Percentiles rank a stretch among this genome's conserved stretches.
phyloP scores from a whole-genome alignment of 192 early-diverging fungal genomes.

The Backusella australiensis region DNA sequence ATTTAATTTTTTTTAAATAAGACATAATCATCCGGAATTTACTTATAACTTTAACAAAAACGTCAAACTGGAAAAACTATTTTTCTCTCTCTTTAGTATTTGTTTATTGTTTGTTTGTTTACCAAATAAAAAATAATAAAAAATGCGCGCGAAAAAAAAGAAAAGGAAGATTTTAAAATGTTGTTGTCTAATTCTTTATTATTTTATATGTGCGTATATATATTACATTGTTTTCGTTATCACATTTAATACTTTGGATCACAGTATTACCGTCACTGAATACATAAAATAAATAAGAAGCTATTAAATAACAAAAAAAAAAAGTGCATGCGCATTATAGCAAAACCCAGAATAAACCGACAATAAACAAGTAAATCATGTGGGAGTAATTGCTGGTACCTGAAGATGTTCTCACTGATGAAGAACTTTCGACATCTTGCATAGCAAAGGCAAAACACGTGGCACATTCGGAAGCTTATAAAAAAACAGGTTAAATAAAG shows the following conservation, averaged over 20 bases:
- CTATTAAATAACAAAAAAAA: neutral
- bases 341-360: neutral
- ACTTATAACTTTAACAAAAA: neutral
- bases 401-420: neutral
- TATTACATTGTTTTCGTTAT: neutral
- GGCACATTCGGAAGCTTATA: slow-evolving; percentile 5
- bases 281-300: neutral
- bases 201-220: neutral
- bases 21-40: neutral
- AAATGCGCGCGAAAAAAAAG: neutral
- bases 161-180: neutral
- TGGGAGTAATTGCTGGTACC: neutral
- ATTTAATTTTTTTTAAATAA: neutral
- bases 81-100: neutral
- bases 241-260: neutral
- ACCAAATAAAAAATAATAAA: neutral
- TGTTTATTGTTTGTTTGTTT: neutral
- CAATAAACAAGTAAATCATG: neutral
- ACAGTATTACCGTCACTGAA: neutral
- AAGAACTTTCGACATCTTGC: neutral
- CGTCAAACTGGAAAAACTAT: neutral
- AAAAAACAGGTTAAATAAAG: neutral
- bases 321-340: neutral
- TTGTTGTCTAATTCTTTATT: neutral
- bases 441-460: neutral